Percentiles rank a stretch among this genome's conserved stretches.
phyloP scores from a whole-genome alignment of 768 basidiomycete genomes.

The Trametes maxima region DNA sequence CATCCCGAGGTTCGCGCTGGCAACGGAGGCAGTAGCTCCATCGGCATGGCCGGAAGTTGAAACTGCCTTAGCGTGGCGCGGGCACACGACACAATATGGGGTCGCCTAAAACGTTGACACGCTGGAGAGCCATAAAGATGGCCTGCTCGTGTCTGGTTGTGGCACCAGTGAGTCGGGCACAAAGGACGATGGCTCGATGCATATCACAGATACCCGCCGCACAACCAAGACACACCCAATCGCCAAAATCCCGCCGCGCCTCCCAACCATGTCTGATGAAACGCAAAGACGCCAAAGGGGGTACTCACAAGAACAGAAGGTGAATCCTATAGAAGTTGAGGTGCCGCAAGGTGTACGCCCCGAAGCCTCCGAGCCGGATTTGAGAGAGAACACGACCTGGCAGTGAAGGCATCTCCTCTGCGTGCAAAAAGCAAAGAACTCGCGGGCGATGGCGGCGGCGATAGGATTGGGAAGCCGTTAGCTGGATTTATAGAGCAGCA shows the following conservation, averaged over 20 bases:
- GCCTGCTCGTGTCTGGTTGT: too few relatives aligned
- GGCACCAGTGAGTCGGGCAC: too few relatives aligned
- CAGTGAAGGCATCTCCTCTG: conserved; percentile 15
- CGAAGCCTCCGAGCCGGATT: conserved; percentile 4
- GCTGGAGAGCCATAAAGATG: too few relatives aligned
- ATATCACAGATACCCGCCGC: too few relatives aligned
- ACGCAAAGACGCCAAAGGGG: not conserved
- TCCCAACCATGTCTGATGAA: not conserved
- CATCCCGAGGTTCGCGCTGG: not conserved
- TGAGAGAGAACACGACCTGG: conserved; percentile 7
- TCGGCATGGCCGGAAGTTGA: too few relatives aligned
- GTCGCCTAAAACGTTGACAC: not conserved
- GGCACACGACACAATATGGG: not conserved
- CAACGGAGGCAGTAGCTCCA: conserved; percentile 2
- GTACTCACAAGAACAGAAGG: conserved; percentile 44
- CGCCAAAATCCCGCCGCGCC: not conserved
- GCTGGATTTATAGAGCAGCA: conserved; percentile 20
- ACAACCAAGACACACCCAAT: too few relatives aligned
- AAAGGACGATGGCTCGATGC: too few relatives aligned
- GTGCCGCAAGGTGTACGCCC: conserved; percentile 26
- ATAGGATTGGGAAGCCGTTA: conserved; percentile 9
- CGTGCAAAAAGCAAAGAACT: not conserved
- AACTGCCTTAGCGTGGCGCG: not conserved
- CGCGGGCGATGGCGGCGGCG: conserved; percentile 7
- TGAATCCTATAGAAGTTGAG: conserved; percentile 55